phyloP scores from a whole-genome alignment of 495 filamentous ascomycete genomes.

The Penicillium paxilli region DNA sequence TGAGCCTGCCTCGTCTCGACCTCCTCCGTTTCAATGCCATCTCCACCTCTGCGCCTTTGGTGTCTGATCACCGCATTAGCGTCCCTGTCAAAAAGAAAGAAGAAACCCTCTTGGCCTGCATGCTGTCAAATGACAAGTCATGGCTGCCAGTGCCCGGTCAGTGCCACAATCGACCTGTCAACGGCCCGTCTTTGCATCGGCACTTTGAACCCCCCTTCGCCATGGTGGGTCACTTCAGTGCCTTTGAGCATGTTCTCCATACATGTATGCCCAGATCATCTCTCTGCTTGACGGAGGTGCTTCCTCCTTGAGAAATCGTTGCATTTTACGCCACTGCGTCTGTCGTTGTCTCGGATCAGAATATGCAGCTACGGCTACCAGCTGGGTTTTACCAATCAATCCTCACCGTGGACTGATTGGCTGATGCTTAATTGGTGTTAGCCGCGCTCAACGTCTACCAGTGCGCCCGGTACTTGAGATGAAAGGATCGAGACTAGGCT shows the following conservation, averaged over 20 bases:
- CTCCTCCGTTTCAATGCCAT: neutral
- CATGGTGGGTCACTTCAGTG: neutral
- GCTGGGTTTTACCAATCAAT: constrained; percentile 11
- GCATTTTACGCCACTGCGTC: no score
- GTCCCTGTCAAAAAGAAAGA: constrained; percentile 16
- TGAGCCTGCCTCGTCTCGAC: neutral
- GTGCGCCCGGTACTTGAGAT: constrained; percentile 6
- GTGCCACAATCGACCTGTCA: constrained; percentile 26
- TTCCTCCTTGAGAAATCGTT: constrained; percentile 5
- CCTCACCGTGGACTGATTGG: constrained; percentile 5
- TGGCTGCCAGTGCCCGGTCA: no score
- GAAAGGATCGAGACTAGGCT: neutral
- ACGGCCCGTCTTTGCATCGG: constrained; percentile 14
- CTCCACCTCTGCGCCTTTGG: constrained; percentile 9
- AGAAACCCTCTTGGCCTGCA: neutral
- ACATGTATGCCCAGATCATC: neutral
- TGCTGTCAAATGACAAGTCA: constrained; percentile 8
- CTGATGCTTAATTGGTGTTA: constrained; percentile 1
- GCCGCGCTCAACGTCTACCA: constrained; percentile 4
- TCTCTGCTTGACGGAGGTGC: constrained; percentile 1
- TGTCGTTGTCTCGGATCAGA: no score
- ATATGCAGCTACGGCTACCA: neutral
- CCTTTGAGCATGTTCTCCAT: no score
- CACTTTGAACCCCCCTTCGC: neutral
- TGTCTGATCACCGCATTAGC: constrained; percentile 12